Evolutionary conservation across 1,139 yeast genomes (phyloP).

Genomic region (Trichomonascaceae sp.): DNA sequence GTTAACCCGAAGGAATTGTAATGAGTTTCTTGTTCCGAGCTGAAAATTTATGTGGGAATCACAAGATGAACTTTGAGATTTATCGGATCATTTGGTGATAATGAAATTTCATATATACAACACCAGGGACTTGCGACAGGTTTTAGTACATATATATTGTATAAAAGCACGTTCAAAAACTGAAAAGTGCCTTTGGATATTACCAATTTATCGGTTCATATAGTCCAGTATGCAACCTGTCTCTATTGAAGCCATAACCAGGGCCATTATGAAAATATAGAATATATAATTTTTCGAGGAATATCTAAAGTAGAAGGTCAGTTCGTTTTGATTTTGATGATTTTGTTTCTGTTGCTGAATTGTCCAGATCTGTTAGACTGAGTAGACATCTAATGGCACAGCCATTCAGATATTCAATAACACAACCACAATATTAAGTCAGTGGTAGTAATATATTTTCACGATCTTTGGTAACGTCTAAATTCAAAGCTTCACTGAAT

Average conservation of each 20-base stretch:
- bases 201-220: background rate
- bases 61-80: background rate
- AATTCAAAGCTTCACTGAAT: conserved; percentile 21
- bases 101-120: background rate
- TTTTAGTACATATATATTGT: too few species aligned
- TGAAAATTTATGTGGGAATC: background rate
- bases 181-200: too few species aligned
- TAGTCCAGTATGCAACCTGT: background rate
- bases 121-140: too few species aligned
- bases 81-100: background rate
- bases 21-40: background rate
- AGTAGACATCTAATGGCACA: background rate
- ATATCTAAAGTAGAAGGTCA: background rate
- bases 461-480: background rate
- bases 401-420: background rate
- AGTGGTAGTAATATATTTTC: background rate
- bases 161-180: too few species aligned
- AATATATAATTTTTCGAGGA: background rate
- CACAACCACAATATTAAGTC: background rate
- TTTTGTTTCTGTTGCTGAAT: background rate
- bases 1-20: background rate
- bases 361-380: background rate
- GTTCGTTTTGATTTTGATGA: background rate
- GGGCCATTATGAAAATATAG: background rate
- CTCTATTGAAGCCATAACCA: background rate